Base-by-base conservation (phyloP, 306 rosid species). In the Canavalia ensiformis region DNA sequence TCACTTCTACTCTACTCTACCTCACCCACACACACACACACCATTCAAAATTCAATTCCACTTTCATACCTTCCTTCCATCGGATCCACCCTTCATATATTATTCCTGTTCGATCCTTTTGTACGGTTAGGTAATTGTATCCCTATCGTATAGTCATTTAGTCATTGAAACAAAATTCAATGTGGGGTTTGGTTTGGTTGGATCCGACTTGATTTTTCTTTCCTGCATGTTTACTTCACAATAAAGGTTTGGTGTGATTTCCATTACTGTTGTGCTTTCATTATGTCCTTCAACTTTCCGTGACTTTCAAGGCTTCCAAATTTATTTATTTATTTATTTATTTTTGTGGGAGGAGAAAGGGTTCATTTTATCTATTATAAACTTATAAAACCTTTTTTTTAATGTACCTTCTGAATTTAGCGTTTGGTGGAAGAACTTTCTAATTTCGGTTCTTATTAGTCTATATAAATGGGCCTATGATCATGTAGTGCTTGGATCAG, bases 251-350 rank as follows among this genome's bases (percentile, higher is more conserved):
- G 79, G 88, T 82, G 77, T 56, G 85, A 50, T 67, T 83, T 81
- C 52, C 65, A 45, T 59, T 34, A 66, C 69, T 71, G 37, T 78
- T 75, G 71, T 84, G 83, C 88, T 75, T 75, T 89, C 89, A 75
- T 81, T 13, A 75, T 77, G 73, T 74, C 81, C 84, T 51, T 47
- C 55, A 6, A 76, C 88, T 81, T 89, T 81, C 81, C 93, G 67
- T 89, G 83, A 87, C 66, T 68, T 86, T 84, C 86, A 89, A 85
- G 89, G 50, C 66, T 87, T 37, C 75, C 66, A 25, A 54, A 8
- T 81, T 78, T 6, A 63, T 46, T 75, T 18, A 6, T 50, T 75
- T 18, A 6, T 50, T 76, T 65, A 18, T 18, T 18, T 18, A 18
- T 18, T 18, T 2, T 42, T 59, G 58, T 8, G 1, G 30, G 31